Evolutionary conservation across 2,329 filamentous ascomycete genomes (phyloP), one percentile per base, ranked within the genome.

Genomic region (Colletotrichum filicis): DNA sequence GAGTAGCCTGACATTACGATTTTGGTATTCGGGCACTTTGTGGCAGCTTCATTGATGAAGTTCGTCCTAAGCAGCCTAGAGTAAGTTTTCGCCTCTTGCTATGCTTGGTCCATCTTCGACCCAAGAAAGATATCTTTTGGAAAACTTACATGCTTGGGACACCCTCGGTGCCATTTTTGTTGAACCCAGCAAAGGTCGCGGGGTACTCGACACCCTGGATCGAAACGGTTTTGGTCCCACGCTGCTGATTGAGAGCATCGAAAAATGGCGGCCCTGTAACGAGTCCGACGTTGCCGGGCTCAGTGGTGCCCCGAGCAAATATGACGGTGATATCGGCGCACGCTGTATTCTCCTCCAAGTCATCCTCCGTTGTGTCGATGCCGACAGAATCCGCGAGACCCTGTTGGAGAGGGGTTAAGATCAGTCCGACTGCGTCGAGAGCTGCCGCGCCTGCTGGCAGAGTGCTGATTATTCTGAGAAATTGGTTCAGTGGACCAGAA

Each of bases 241-340:
- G 60, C 1, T 68, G 65, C 4, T 59, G 30, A 5, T 62, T 53
- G 1, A 81, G 64, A 4, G 77, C 75, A 1, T 72, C 37, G 32
- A 79, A 72, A 59, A 81, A 76, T 1, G 75, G 75, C 3, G 79
- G 79, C 0, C 76, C 79, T 1, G 76, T 74, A 11, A 79, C 71
- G 6, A 76, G 64, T 2, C 79, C 79, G 24, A 79, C 68, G 37
- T 79, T 80, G 11, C 79, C 78, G 1, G 76, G 69, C 55, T 81
- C 79, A 30, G 79, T 80, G 19, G 79, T 80, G 8, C 79, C 79
- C 0, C 79, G 76, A n/a, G 77, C 78, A 35, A 79, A 81, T 28
- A 81, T 58, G 32, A 81, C 66, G 9, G 75, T 79, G 42, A 80
- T 76, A 56, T 78, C 78, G n/a, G 73, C 68, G 68, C 79, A 80